Percentiles rank a stretch among this genome's conserved stretches.
Conservation (phyloP, 768 basidiomycete species). For the Pulveroboletus ravenelii region DNA sequence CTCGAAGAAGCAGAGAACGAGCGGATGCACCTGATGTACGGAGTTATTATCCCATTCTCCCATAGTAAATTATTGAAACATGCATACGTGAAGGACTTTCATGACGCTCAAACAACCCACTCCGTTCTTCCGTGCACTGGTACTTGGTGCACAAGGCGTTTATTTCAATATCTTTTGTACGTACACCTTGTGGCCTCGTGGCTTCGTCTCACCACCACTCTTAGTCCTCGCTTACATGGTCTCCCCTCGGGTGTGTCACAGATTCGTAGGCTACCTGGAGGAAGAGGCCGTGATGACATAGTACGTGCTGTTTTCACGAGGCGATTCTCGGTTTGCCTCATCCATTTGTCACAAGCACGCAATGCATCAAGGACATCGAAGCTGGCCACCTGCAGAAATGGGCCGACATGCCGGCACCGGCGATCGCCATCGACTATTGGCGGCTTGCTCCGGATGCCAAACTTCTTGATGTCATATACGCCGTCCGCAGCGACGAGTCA, state of each 20-base stretch:
- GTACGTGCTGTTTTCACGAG: conserved; percentile 40
- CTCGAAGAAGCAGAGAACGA: conserved; percentile 97
- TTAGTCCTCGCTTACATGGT: conserved; percentile 74
- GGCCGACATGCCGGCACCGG: conserved; percentile 70
- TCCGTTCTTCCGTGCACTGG: conserved; percentile 70
- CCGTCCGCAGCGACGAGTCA: conserved; percentile 88
- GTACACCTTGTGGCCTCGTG: conserved; percentile 24
- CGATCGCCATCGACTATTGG: conserved; percentile 96
- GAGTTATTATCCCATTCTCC: conserved; percentile 1
- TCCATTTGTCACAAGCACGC: conserved; percentile 47
- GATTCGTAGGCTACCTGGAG: conserved; percentile 89
- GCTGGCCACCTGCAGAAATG: conserved; percentile 78
- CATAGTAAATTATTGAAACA: conserved; percentile 11
- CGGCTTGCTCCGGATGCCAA: conserved; percentile 67
- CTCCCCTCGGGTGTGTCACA: conserved; percentile 73
- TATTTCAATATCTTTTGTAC: conserved; percentile 86
- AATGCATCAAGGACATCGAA: conserved; percentile 80
- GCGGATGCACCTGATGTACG: conserved; percentile 87
- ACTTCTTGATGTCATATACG: conserved; percentile 84
- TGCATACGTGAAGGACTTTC: conserved; percentile 65
- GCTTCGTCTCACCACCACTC: conserved; percentile 13
- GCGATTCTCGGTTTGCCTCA: conserved; percentile 17
- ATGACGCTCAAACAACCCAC: conserved; percentile 86
- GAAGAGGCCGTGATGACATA: conserved; percentile 96
- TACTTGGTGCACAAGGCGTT: conserved; percentile 90